These are phyloP conservation scores for Ganoderma sp. DNA, from an alignment of 1,284 basidiomycete species.

Conservation along the genomic window DNA sequence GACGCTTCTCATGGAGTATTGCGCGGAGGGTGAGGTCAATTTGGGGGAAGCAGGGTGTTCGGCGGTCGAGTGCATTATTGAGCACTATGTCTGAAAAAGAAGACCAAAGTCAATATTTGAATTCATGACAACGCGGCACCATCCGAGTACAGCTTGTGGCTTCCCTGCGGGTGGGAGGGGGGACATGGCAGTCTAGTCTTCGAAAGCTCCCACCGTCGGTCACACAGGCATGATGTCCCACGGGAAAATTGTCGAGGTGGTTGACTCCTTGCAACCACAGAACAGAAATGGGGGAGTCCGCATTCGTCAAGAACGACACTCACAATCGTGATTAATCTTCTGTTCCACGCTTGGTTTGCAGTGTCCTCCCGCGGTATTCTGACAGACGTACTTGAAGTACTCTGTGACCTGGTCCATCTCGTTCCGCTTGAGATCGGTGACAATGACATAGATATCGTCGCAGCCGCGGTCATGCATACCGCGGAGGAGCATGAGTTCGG, in stretches of 20 bases:
- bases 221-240: background rate
- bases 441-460: constrained; percentile 76
- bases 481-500: constrained; percentile 75
- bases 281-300: background rate
- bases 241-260: background rate
- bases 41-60: constrained; percentile 77
- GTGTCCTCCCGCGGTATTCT: constrained; percentile 60
- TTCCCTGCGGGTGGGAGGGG: background rate
- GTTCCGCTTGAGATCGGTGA: constrained; percentile 73
- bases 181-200: background rate
- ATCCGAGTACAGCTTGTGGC: background rate
- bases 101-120: background rate
- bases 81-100: constrained; percentile 62
- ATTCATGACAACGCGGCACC: no score
- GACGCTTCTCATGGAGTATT: constrained; percentile 71
- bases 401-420: constrained; percentile 80
- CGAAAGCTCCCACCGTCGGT: background rate
- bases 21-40: constrained; percentile 76
- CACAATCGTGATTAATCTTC: constrained; percentile 70
- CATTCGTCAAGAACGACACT: constrained; percentile 16
- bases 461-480: constrained; percentile 80
- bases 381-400: constrained; percentile 75
- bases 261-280: background rate
- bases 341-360: constrained; percentile 70
- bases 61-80: constrained; percentile 64